Conservation (phyloP, 805 yeast genomes). For the Clavispora carvajalis region DNA sequence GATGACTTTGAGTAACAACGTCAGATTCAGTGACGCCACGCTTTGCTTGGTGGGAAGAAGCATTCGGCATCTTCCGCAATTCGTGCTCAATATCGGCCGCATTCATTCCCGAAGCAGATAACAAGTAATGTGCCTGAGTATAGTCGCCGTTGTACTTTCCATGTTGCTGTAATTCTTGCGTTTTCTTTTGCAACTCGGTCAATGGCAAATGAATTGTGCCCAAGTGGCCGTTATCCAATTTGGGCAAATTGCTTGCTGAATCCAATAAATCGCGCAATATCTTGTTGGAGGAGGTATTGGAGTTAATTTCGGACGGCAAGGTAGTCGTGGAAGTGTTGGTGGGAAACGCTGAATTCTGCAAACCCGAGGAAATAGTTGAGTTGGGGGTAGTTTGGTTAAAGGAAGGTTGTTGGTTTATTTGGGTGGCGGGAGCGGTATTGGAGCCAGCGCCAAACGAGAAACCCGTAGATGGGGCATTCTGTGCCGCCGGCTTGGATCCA, state of each 20-base stretch:
- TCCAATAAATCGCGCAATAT: constrained; percentile 68
- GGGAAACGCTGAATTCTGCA: constrained; percentile 1
- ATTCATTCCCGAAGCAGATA: constrained; percentile 85
- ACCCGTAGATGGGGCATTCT: neutral
- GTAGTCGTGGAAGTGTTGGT: constrained; percentile 1
- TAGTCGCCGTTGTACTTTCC: constrained; percentile 32
- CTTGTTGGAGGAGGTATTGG: constrained; percentile 11
- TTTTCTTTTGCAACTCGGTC: constrained; percentile 68
- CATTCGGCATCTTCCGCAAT: constrained; percentile 30
- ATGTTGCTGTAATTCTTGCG: constrained; percentile 49
- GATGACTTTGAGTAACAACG: neutral
- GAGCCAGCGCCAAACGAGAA: constrained; percentile 4
- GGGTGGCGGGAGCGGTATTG: neutral
- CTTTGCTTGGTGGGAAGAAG: neutral
- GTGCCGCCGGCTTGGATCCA: constrained; percentile 7
- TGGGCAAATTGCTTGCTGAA: constrained; percentile 71
- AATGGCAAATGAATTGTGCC: constrained; percentile 80
- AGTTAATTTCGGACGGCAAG: constrained; percentile 9
- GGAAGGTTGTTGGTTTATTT: neutral
- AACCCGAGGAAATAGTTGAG: neutral
- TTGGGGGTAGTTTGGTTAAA: neutral
- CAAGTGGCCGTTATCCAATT: constrained; percentile 50
- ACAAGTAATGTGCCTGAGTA: constrained; percentile 78
- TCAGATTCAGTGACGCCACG: neutral
- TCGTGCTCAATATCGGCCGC: constrained; percentile 76